Percentiles rank a stretch among this genome's conserved stretches.
Conservation (phyloP, 108 stramenopile species). For the Skeletonema grethae region DNA sequence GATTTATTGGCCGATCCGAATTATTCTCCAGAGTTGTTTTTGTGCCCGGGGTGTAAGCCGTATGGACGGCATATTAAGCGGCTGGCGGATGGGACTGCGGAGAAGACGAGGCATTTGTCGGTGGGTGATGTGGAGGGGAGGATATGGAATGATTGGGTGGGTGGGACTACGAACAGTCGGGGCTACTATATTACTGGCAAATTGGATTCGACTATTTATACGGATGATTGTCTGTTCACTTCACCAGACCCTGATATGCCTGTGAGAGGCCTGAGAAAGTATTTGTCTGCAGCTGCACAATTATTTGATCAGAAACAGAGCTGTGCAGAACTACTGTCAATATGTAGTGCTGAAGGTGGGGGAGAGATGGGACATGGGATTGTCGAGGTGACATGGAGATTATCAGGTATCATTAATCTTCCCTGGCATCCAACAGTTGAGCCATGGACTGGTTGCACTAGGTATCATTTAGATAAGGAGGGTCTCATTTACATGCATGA, state of each 20-base stretch:
- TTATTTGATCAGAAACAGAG: conserved; percentile 68
- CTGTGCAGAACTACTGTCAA: conserved; percentile 51
- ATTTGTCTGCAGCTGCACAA: conserved; percentile 73
- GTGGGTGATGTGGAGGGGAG: conserved; percentile 15
- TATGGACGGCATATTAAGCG: conserved; percentile 34
- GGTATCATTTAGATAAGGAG: conserved; percentile 69
- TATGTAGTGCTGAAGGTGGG: conserved; percentile 14
- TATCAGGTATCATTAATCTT: conserved; percentile 55
- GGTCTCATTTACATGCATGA: conserved; percentile 63
- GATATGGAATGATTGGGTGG: conserved; percentile 37
- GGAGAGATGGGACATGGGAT: conserved; percentile 20
- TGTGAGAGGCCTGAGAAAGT: conserved; percentile 79
- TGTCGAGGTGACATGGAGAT: conserved; percentile 61
- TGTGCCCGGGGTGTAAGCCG: conserved; percentile 43
- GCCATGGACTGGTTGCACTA: conserved; percentile 67
- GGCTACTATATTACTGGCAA: conserved; percentile 89
- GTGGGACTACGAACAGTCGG: conserved; percentile 32
- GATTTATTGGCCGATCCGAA: conserved; percentile 18
- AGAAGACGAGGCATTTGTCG: conserved; percentile 41
- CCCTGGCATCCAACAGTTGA: conserved; percentile 78
- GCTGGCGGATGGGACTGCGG: conserved; percentile 14
- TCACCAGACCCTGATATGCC: conserved; percentile 93
- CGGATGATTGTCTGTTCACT: conserved; percentile 82
- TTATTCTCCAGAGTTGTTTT: conserved; percentile 4
- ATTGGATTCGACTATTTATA: conserved; percentile 72